A percentile compares a stretch with the other conserved stretches of the same genome.
Evolutionary conservation across 352 stramenopile species (phyloP).

Genomic region (Blastocystis sp.): DNA sequence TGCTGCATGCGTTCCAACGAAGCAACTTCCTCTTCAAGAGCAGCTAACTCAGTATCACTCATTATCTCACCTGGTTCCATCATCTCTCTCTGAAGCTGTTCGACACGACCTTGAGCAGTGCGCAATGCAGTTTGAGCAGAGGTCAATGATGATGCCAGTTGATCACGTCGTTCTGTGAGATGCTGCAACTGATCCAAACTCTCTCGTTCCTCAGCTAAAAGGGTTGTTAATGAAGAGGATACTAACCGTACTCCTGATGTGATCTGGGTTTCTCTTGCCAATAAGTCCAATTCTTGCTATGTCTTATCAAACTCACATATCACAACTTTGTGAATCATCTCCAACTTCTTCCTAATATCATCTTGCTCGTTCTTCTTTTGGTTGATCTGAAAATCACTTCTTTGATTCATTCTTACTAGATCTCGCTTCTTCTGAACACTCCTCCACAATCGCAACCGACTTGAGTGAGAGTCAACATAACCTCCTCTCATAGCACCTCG

Average conservation of each 20-base stretch:
- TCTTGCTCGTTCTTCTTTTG: neutral
- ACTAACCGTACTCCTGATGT: neutral
- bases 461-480: conserved; percentile 81
- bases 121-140: conserved; percentile 5
- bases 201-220: conserved; percentile 16
- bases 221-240: neutral
- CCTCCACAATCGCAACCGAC: conserved; percentile 69
- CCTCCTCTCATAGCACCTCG: conserved; percentile 90
- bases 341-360: conserved; percentile 40
- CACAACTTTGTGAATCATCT: conserved; percentile 28
- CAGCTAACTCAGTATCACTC: neutral
- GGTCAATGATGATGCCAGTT: neutral
- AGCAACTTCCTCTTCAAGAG: conserved; percentile 27
- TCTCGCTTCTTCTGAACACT: conserved; percentile 48
- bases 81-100: neutral
- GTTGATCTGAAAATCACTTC: conserved; percentile 7
- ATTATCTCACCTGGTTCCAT: neutral
- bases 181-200: conserved; percentile 13
- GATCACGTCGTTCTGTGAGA: conserved; percentile 7
- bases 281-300: conserved; percentile 60
- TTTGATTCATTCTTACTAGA: neutral
- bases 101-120: neutral
- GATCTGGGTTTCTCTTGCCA: conserved; percentile 59
- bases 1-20: conserved; percentile 72
- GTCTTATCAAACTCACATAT: neutral